A percentile compares a stretch with the other conserved stretches of the same genome.
phyloP scores from a whole-genome alignment of 2,329 filamentous ascomycete species.

The Malbranchea zuffiana region DNA sequence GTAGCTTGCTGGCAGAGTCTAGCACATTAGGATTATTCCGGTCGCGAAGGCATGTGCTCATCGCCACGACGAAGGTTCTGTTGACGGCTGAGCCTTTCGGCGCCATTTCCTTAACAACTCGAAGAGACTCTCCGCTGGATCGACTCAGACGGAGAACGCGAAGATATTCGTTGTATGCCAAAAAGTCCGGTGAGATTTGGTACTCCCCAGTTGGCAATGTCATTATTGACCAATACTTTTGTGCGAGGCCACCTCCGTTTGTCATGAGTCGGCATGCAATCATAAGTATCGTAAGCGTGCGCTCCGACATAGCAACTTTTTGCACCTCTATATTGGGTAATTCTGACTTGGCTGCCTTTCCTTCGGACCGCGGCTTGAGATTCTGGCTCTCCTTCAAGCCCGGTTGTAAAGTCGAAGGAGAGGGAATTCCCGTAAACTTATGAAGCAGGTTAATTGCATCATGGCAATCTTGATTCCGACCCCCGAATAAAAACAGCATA shows the following conservation, averaged over 20 bases:
- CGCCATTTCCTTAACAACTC: conserved; percentile 47
- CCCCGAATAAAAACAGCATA: conserved; percentile 57
- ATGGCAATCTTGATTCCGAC: conserved; percentile 50
- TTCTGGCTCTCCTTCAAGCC: too few relatives aligned
- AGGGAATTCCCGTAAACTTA: conserved; percentile 71
- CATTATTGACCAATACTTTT: conserved; percentile 67
- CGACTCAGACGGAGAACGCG: conserved; percentile 55
- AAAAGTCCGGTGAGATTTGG: conserved; percentile 57
- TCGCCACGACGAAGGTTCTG: conserved; percentile 58
- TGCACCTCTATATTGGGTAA: conserved; percentile 1
- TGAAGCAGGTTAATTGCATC: conserved; percentile 66
- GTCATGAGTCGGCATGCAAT: conserved; percentile 45
- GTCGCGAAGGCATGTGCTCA: conserved; percentile 64
- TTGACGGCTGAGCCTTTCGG: conserved; percentile 35
- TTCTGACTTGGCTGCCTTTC: conserved; percentile 21
- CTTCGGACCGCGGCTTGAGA: conserved; percentile 18
- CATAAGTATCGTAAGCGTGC: conserved; percentile 63
- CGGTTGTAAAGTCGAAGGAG: too few relatives aligned
- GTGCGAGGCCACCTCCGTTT: conserved; percentile 50
- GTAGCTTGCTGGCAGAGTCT: conserved; percentile 50
- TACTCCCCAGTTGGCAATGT: conserved; percentile 41
- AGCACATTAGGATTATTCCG: conserved; percentile 63
- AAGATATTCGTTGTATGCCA: conserved; percentile 60
- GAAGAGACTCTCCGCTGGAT: conserved; percentile 51
- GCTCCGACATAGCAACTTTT: too few relatives aligned